These are phyloP conservation scores for Penicillium decumbens DNA, from an alignment of 2,329 filamentous ascomycete species.

Conservation along the genomic window DNA sequence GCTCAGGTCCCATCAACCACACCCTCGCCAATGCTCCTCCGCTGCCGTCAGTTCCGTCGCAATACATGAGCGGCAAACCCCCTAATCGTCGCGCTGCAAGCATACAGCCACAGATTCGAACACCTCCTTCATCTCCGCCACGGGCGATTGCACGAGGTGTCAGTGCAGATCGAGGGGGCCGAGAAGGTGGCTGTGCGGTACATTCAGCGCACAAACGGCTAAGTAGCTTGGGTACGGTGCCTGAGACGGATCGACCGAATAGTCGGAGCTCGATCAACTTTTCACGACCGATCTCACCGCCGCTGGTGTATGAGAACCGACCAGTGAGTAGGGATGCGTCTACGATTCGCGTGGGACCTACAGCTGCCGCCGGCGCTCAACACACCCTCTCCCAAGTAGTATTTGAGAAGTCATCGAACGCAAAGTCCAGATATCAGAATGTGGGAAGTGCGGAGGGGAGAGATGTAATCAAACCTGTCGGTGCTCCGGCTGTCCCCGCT, in stretches of 20 bases:
- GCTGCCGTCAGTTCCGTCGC: slow-evolving; percentile 66
- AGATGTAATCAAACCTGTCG: slow-evolving; percentile 22
- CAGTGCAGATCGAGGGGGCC: slow-evolving; percentile 36
- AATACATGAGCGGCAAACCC: slow-evolving; percentile 34
- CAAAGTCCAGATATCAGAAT: slow-evolving; percentile 24
- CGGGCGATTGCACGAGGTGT: slow-evolving; percentile 35
- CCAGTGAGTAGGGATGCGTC: slow-evolving; percentile 14
- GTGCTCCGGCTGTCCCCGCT: slow-evolving; percentile 27
- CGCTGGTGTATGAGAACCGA: slow-evolving; percentile 17
- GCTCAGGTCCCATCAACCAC: slow-evolving; percentile 42
- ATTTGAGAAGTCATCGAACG: slow-evolving; percentile 27
- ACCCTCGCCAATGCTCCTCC: slow-evolving; percentile 55
- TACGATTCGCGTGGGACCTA: slow-evolving; percentile 21
- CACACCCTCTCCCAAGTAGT: slow-evolving; percentile 20
- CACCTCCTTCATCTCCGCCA: slow-evolving; percentile 42
- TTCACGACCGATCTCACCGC: slow-evolving; percentile 44
- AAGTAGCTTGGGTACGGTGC: slow-evolving; percentile 26
- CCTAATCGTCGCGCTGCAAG: slow-evolving; percentile 47
- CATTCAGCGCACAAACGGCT: slow-evolving; percentile 18
- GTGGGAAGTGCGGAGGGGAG: slow-evolving; percentile 26
- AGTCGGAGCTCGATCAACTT: slow-evolving; percentile 48
- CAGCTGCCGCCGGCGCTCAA: slow-evolving; percentile 22
- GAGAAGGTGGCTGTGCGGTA: slow-evolving; percentile 14
- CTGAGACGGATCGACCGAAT: slow-evolving; percentile 36
- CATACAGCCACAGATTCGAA: slow-evolving; percentile 48